Evolutionary conservation across 495 filamentous ascomycete species (phyloP).

Genomic region (Penicillium nucicola): DNA sequence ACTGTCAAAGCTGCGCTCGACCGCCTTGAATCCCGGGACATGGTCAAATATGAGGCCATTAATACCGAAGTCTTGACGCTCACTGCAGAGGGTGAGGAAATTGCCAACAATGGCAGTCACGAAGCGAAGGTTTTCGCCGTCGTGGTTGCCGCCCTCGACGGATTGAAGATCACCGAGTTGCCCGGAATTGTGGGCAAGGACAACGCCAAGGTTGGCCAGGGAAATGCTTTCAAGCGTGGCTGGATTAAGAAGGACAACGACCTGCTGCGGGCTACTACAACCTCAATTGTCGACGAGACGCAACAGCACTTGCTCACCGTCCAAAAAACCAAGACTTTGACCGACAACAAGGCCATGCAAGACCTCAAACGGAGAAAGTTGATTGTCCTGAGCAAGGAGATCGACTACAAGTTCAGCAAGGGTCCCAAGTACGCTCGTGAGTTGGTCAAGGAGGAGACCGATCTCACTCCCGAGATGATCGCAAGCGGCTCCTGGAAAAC

Average conservation of each 20-base stretch:
- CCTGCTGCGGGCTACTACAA: slow-evolving; percentile 51
- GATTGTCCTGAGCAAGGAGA: slow-evolving; percentile 74
- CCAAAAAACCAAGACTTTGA: slow-evolving; percentile 61
- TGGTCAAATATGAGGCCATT: slow-evolving; percentile 80
- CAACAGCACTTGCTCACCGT: slow-evolving; percentile 69
- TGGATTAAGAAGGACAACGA: slow-evolving; percentile 93
- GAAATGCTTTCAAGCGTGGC: slow-evolving; percentile 92
- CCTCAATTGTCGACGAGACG: slow-evolving; percentile 75
- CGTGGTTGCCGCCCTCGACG: slow-evolving; percentile 69
- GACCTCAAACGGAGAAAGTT: slow-evolving; percentile 91
- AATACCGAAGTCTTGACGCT: slow-evolving; percentile 76
- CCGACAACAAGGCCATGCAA: slow-evolving; percentile 66
- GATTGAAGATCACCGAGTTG: slow-evolving; percentile 77
- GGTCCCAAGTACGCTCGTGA: slow-evolving; percentile 81
- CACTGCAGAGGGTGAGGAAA: slow-evolving; percentile 73
- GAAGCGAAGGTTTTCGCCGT: slow-evolving; percentile 94
- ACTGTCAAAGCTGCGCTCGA: slow-evolving; percentile 85
- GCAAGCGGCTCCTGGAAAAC: slow-evolving; percentile 65
- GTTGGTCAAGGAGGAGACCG: slow-evolving; percentile 90
- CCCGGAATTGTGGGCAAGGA: slow-evolving; percentile 75
- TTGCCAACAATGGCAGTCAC: slow-evolving; percentile 83
- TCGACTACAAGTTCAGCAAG: slow-evolving; percentile 77
- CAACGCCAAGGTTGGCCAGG: slow-evolving; percentile 86
- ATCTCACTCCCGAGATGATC: slow-evolving; percentile 92
- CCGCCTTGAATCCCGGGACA: slow-evolving; percentile 74